phyloP scores from a whole-genome alignment of 179 eudicot genomes.

The Actinidia chinensis region DNA sequence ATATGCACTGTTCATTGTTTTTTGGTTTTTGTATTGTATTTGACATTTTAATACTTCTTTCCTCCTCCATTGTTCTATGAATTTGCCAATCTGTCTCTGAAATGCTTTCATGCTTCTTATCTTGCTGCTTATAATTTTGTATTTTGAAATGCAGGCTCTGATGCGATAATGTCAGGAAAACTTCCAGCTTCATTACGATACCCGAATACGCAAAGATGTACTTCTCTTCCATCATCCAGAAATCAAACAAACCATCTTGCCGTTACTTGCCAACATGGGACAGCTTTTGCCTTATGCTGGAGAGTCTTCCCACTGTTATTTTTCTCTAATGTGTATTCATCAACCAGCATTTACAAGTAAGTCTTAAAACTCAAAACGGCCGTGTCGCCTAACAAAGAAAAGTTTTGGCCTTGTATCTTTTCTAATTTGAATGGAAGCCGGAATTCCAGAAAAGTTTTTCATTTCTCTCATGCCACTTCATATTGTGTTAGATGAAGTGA shows the following conservation, averaged over 20 bases:
- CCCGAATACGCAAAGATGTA: not conserved
- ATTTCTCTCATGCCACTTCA: not conserved
- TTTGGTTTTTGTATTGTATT: not conserved
- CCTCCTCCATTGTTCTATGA: not conserved
- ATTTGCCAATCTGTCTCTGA: not conserved
- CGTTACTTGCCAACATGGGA: constrained; percentile 12
- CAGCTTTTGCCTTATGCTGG: constrained; percentile 1
- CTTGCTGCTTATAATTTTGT: not conserved
- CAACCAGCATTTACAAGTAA: constrained; percentile 17
- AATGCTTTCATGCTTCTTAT: not conserved
- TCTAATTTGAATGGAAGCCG: not conserved
- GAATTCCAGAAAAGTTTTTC: not conserved
- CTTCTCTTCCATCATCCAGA: constrained; percentile 11
- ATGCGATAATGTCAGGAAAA: constrained; percentile 13
- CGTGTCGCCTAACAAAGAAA: not conserved
- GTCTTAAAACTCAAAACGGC: not conserved
- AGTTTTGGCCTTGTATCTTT: not conserved
- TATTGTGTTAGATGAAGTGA: not conserved
- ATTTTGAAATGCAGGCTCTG: constrained; percentile 14
- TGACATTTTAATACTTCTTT: not conserved
- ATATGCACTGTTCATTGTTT: not conserved
- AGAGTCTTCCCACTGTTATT: constrained; percentile 3
- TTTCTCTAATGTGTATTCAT: constrained; percentile 1
- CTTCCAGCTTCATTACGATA: constrained; percentile 6
- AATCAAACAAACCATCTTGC: not conserved